phyloP scores from a whole-genome alignment of 2,329 filamentous ascomycete genomes.

The Neonectria hederae region DNA sequence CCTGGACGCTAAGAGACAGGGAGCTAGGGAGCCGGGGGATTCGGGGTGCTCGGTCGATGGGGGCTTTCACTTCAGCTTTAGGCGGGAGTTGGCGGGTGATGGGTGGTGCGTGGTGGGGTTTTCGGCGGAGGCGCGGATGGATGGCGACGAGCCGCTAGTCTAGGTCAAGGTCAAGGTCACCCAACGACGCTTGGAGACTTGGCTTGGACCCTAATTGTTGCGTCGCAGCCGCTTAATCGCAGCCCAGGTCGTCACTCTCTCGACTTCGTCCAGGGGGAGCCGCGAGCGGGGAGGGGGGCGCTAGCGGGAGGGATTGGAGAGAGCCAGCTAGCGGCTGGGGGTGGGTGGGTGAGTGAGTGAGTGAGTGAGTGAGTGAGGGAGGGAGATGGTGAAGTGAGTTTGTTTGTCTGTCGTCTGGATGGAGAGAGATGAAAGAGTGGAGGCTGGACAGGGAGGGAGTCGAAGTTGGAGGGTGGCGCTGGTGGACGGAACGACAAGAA shows the following conservation, averaged over 20 bases:
- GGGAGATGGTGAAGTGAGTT: neutral
- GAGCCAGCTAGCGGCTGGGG: slow-evolving; percentile 1
- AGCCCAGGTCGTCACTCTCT: neutral
- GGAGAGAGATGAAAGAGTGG: neutral
- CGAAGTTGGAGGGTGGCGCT: neutral
- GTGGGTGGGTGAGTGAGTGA: neutral
- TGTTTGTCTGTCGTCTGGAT: neutral
- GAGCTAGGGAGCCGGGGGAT: slow-evolving; percentile 17
- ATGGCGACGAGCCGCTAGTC: slow-evolving; percentile 19
- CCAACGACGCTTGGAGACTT: neutral
- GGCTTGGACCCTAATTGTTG: neutral
- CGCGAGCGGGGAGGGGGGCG: slow-evolving; percentile 1
- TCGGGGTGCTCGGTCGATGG: slow-evolving; percentile 16
- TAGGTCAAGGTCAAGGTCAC: neutral
- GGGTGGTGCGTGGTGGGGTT: neutral
- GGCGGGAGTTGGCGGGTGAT: slow-evolving; percentile 4
- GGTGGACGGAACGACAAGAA: neutral
- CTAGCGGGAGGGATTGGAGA: slow-evolving; percentile 11
- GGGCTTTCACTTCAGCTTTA: neutral
- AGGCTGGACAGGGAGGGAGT: neutral
- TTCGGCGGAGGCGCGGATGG: slow-evolving; percentile 18
- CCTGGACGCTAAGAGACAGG: slow-evolving; percentile 10
- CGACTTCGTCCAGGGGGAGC: slow-evolving; percentile 7
- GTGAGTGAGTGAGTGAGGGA: too few species aligned
- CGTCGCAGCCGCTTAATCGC: neutral